phyloP scores from a whole-genome alignment of 495 filamentous ascomycete species.

The Penicillium malachiteum region DNA sequence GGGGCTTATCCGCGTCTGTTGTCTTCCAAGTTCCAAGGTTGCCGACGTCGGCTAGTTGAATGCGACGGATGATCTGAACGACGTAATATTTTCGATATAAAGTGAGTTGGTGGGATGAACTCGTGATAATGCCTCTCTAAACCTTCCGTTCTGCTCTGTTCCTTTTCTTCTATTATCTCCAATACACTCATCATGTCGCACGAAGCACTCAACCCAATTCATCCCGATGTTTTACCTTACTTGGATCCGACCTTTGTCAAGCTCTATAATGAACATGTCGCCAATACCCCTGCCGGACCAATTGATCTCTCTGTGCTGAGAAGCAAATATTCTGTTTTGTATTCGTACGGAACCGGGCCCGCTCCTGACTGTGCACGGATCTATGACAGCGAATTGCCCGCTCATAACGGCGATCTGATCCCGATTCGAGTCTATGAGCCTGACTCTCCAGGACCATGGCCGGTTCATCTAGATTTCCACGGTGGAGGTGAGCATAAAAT shows the following conservation, averaged over 20 bases:
- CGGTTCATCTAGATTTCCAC: constrained; percentile 50
- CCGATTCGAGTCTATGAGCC: constrained; percentile 47
- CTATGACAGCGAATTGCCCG: constrained; percentile 36
- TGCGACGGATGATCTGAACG: too few relatives aligned
- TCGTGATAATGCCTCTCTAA: background rate
- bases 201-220: constrained; percentile 33
- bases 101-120: background rate
- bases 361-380: constrained; percentile 25
- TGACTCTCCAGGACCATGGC: constrained; percentile 39
- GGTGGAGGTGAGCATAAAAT: constrained; percentile 28
- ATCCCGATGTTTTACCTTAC: constrained; percentile 26
- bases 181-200: constrained; percentile 16
- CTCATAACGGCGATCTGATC: constrained; percentile 40
- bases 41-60: too few relatives aligned
- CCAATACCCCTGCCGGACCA: constrained; percentile 27
- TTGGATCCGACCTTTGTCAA: constrained; percentile 29
- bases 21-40: too few relatives aligned
- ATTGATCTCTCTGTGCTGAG: constrained; percentile 28
- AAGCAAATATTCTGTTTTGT: constrained; percentile 30
- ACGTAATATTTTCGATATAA: constrained; percentile 2
- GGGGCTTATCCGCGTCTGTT: constrained; percentile 9
- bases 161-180: background rate
- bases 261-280: constrained; percentile 32
- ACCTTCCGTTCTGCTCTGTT: background rate
- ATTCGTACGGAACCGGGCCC: constrained; percentile 30